Percentiles rank a stretch among this genome's conserved stretches.
Conservation (phyloP, 352 stramenopile genomes). For the Phytophthora megakarya region DNA sequence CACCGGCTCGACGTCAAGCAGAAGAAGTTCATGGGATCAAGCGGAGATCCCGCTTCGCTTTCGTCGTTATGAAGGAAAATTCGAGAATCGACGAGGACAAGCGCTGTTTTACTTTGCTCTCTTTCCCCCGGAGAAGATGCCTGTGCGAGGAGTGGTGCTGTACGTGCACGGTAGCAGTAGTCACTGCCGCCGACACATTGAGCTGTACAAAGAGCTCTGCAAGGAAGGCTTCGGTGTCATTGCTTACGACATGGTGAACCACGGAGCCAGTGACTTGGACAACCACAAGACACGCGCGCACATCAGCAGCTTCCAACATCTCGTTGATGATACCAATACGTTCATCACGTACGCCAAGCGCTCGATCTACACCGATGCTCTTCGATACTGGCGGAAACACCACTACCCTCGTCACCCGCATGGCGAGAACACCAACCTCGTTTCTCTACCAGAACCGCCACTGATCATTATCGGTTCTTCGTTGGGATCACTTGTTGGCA, state of each 20-base stretch:
- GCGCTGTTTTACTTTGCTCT: slow-evolving; percentile 50
- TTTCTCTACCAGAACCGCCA: slow-evolving; percentile 31
- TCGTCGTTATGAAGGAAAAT: slow-evolving; percentile 41
- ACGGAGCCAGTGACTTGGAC: slow-evolving; percentile 54
- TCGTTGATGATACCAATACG: slow-evolving; percentile 59
- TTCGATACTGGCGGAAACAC: slow-evolving; percentile 34
- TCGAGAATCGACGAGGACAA: slow-evolving; percentile 43
- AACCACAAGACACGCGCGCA: slow-evolving; percentile 42
- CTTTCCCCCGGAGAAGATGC: slow-evolving; percentile 33
- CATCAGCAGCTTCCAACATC: slow-evolving; percentile 42
- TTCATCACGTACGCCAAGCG: slow-evolving; percentile 49
- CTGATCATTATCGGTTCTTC: slow-evolving; percentile 65
- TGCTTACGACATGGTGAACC: slow-evolving; percentile 52
- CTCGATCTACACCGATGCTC: slow-evolving; percentile 34
- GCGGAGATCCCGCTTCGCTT: slow-evolving; percentile 32
- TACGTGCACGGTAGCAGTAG: slow-evolving; percentile 53
- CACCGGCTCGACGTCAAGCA: slow-evolving; percentile 8
- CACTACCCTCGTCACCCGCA: slow-evolving; percentile 24
- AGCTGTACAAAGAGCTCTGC: slow-evolving; percentile 50
- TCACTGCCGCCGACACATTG: slow-evolving; percentile 49
- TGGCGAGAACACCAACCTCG: slow-evolving; percentile 15
- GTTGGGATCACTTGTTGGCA: slow-evolving; percentile 57
- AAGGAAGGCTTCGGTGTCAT: slow-evolving; percentile 49
- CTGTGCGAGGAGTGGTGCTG: slow-evolving; percentile 51
- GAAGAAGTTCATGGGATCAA: slow-evolving; percentile 1